Evolutionary conservation across 2,329 filamentous ascomycete species (phyloP).

Genomic region (Sporothrix brasiliensis): DNA sequence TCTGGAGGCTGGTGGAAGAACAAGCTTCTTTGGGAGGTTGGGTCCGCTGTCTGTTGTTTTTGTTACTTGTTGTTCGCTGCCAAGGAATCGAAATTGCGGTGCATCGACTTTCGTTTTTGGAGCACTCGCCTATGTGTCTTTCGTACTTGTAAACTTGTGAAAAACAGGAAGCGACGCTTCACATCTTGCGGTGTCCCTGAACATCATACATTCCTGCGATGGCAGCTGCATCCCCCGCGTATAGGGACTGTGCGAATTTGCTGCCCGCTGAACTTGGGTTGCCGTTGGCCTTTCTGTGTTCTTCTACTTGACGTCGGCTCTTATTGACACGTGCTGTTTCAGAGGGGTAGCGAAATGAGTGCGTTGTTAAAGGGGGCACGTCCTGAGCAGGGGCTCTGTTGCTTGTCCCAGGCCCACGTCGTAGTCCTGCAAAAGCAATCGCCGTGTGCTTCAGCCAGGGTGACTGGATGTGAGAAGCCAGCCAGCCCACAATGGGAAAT

Average conservation of each 20-base stretch:
- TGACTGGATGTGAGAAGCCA: neutral
- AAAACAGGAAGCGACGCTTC: conserved; percentile 9
- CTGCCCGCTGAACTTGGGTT: no score
- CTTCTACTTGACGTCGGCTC: neutral
- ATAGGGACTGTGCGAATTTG: neutral
- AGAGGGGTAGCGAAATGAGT: conserved; percentile 2
- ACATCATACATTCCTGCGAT: conserved; percentile 25
- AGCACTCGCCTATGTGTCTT: no score
- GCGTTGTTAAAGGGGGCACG: neutral
- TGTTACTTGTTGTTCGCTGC: neutral
- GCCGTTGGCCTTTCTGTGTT: neutral
- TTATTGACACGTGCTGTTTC: conserved; percentile 21
- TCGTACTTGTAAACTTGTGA: neutral
- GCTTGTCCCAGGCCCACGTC: neutral
- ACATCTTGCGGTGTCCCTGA: conserved; percentile 15
- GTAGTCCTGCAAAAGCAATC: neutral
- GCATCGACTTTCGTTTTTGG: neutral
- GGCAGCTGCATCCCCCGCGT: neutral
- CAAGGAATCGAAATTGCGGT: neutral
- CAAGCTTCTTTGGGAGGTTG: neutral
- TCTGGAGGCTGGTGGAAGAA: conserved; percentile 20
- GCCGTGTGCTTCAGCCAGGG: neutral
- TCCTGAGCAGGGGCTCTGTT: neutral
- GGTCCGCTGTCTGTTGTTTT: no score
- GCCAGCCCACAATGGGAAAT: conserved; percentile 24